A percentile compares a stretch with the other conserved stretches of the same genome.
Evolutionary conservation across 2,329 filamentous ascomycete species (phyloP).

Genomic region (Hymenoscyphus repandus): DNA sequence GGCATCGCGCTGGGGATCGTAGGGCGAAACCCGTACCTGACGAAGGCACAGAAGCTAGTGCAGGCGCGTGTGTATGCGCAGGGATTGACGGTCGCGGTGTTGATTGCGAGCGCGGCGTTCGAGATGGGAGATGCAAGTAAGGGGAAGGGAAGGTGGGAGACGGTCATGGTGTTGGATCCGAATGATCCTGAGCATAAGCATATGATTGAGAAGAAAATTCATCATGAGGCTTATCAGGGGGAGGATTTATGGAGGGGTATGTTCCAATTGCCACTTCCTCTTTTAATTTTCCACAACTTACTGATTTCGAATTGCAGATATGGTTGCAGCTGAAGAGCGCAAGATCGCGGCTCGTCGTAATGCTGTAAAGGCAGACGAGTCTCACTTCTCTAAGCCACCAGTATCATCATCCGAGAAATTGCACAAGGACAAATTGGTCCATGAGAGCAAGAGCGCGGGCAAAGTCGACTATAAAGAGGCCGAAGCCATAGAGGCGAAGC

Average conservation of each 20-base stretch:
- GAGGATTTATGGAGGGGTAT: conserved; percentile 90
- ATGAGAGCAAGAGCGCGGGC: conserved; percentile 38
- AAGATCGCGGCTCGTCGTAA: conserved; percentile 40
- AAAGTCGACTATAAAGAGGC: conserved; percentile 16
- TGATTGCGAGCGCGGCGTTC: conserved; percentile 62
- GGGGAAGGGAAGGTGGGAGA: conserved; percentile 78
- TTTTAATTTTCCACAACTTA: conserved; percentile 7
- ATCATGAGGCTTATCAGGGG: conserved; percentile 80
- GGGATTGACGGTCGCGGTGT: conserved; percentile 62
- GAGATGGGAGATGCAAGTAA: conserved; percentile 70
- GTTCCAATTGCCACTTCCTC: conserved; percentile 31
- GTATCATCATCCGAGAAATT: conserved; percentile 52
- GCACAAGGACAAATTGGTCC: conserved; percentile 47
- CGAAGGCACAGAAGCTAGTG: conserved; percentile 62
- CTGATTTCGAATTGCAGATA: conserved; percentile 51
- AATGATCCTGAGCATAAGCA: conserved; percentile 78
- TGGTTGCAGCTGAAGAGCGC: conserved; percentile 76
- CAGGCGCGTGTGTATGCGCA: conserved; percentile 74
- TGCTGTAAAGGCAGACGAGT: conserved; percentile 47
- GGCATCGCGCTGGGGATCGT: conserved; percentile 57
- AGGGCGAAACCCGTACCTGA: conserved; percentile 57
- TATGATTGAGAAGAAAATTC: conserved; percentile 79
- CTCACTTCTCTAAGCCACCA: conserved; percentile 3
- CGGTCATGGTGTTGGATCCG: conserved; percentile 72
- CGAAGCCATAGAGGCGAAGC: conserved; percentile 11